These are phyloP conservation scores for Leucosporidium creatinivorum DNA, from an alignment of 768 basidiomycete species.

Conservation along the genomic window DNA sequence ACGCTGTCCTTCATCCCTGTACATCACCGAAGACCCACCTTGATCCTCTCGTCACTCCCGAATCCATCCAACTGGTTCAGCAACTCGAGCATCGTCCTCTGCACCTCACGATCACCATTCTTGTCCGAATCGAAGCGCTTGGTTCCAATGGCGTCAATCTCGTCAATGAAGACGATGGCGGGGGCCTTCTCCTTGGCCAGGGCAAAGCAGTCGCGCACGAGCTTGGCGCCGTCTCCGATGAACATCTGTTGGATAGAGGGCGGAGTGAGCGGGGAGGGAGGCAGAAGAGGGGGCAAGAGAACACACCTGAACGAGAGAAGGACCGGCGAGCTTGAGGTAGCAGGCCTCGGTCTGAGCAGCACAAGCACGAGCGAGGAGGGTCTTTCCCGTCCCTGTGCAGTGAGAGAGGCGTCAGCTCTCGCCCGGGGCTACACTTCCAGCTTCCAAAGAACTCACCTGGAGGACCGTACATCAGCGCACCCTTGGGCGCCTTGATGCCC, in stretches of 20 bases:
- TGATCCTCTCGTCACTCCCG: slow-evolving; percentile 92
- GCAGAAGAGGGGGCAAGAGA: not conserved
- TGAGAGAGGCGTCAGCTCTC: not conserved
- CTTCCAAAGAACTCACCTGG: slow-evolving; percentile 80
- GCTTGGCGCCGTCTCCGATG: slow-evolving; percentile 97
- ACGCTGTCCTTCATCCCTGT: too few species aligned
- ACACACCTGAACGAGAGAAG: slow-evolving; percentile 76
- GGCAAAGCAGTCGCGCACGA: slow-evolving; percentile 96
- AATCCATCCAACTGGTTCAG: slow-evolving; percentile 98
- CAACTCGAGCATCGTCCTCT: slow-evolving; percentile 98
- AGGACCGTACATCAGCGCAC: slow-evolving; percentile 97
- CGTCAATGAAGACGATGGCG: slow-evolving; percentile 98
- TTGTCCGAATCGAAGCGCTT: slow-evolving; percentile 99
- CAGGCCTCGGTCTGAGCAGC: slow-evolving; percentile 97
- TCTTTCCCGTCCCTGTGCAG: slow-evolving; percentile 80
- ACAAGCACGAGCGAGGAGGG: slow-evolving; percentile 91
- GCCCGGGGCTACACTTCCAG: too few species aligned
- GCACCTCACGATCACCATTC: slow-evolving; percentile 98
- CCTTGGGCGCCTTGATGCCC: slow-evolving; percentile 97
- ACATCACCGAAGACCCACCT: slow-evolving; percentile 50
- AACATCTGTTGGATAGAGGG: slow-evolving; percentile 58
- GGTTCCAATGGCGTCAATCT: slow-evolving; percentile 96
- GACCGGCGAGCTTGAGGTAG: slow-evolving; percentile 94
- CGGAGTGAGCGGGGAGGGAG: not conserved
- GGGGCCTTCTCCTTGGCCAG: slow-evolving; percentile 97